Percentiles rank a stretch among this genome's conserved stretches.
Conservation (phyloP, 2,329 filamentous ascomycete genomes). For the Sphaerulina vaccinii region DNA sequence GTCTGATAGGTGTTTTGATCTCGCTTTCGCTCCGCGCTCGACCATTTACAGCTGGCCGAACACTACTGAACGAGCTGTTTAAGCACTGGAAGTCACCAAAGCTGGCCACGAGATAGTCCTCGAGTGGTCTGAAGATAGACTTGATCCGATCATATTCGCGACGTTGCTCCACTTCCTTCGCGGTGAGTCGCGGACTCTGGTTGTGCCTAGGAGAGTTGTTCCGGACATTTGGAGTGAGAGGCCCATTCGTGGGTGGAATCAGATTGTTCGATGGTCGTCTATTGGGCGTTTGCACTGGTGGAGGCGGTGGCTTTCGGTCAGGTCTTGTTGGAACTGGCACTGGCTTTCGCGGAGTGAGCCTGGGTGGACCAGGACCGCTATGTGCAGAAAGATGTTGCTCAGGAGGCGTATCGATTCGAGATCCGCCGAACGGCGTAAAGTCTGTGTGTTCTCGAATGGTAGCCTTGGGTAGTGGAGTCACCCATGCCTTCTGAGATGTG, state of each 20-base stretch:
- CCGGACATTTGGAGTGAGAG: conserved; percentile 1
- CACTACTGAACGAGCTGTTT: conserved; percentile 71
- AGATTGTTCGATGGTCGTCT: conserved; percentile 27
- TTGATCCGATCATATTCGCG: conserved; percentile 45
- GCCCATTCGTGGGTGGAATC: conserved; percentile 23
- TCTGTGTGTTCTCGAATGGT: conserved; percentile 30
- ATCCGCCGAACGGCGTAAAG: conserved; percentile 29
- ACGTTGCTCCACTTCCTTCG: conserved; percentile 30
- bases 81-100: conserved; percentile 69
- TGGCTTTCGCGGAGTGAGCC: conserved; percentile 26
- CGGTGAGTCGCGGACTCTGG: conserved; percentile 30
- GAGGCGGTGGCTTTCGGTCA: conserved; percentile 36
- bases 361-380: conserved; percentile 11
- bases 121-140: conserved; percentile 70
- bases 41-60: conserved; percentile 42
- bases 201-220: conserved; percentile 27
- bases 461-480: conserved; percentile 20
- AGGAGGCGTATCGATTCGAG: conserved; percentile 26
- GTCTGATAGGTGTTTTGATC: conserved; percentile 38
- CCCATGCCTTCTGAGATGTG: conserved; percentile 11
- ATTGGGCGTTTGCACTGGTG: conserved; percentile 28
- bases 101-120: conserved; percentile 71
- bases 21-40: conserved; percentile 48
- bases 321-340: conserved; percentile 30
- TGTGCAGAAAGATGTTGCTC: conserved; percentile 7